These are phyloP conservation scores for Spizellomyces sp. DNA, from an alignment of 192 early-diverging fungal genomes.

Conservation along the genomic window DNA sequence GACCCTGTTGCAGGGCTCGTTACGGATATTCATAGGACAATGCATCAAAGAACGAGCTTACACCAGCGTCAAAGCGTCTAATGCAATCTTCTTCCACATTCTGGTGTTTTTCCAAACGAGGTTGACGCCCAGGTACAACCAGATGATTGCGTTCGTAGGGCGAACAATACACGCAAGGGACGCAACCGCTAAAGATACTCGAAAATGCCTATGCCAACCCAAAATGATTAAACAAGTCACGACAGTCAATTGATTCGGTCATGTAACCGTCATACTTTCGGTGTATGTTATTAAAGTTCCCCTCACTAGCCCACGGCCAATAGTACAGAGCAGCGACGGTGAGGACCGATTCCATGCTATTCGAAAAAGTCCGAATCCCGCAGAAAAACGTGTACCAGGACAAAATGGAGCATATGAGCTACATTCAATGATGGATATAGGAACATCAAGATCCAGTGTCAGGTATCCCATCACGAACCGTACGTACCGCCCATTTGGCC, in stretches of 20 bases:
- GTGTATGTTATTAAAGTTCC: not conserved
- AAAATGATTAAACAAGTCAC: too few relatives aligned
- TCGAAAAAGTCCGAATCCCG: conserved; percentile 65
- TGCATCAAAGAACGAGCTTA: conserved; percentile 5
- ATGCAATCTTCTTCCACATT: not conserved
- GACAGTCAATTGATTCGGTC: too few relatives aligned
- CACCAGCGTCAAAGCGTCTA: conserved; percentile 12
- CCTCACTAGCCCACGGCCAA: conserved; percentile 73
- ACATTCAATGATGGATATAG: conserved; percentile 11
- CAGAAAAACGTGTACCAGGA: conserved; percentile 68
- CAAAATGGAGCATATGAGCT: conserved; percentile 53
- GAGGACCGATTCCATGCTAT: conserved; percentile 74
- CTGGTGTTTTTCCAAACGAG: conserved; percentile 47
- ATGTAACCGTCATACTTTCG: too few relatives aligned
- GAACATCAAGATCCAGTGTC: conserved; percentile 21
- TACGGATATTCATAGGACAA: not conserved
- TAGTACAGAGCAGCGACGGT: conserved; percentile 76
- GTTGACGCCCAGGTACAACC: conserved; percentile 73
- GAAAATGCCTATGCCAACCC: too few relatives aligned
- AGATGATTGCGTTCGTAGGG: conserved; percentile 86
- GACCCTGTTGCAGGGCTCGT: not conserved
- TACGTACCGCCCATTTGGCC: conserved; percentile 67
- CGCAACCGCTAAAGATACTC: conserved; percentile 43
- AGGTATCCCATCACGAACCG: conserved; percentile 10
- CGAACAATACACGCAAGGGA: conserved; percentile 81